phyloP scores from a whole-genome alignment of 1,139 yeast genomes.

The Pichia sp. region DNA sequence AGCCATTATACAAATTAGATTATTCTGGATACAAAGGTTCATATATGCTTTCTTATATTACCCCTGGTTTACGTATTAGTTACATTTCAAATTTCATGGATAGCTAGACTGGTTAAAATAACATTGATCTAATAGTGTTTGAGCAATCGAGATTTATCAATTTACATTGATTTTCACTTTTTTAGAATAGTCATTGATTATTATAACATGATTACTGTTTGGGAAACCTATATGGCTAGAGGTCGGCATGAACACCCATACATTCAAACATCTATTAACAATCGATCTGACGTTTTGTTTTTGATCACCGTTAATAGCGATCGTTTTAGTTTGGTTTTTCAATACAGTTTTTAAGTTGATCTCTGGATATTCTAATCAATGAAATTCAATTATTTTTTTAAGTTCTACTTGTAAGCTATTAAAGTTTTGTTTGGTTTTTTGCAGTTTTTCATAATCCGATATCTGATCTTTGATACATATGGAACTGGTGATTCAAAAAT shows the following conservation, averaged over 20 bases:
- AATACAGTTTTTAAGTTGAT: background rate
- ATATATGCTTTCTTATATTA: background rate
- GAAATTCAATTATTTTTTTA: background rate
- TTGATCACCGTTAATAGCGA: conserved; percentile 14
- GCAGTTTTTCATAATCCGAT: background rate
- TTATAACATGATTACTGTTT: background rate
- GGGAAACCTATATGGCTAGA: conserved; percentile 2
- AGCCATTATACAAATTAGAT: background rate
- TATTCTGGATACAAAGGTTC: too few species aligned
- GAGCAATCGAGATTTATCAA: background rate
- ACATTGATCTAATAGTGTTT: background rate
- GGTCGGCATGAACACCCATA: conserved; percentile 14
- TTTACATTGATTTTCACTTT: background rate
- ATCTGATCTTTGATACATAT: background rate
- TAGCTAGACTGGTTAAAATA: too few species aligned
- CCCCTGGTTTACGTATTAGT: conserved; percentile 8
- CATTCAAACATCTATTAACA: conserved; percentile 16
- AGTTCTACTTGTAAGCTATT: background rate
- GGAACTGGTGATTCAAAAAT: conserved; percentile 1
- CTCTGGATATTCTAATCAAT: background rate
- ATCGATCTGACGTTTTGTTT: conserved; percentile 17
- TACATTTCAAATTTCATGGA: background rate
- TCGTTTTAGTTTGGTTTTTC: conserved; percentile 10
- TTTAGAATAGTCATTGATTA: background rate
- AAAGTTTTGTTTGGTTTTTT: background rate